A percentile compares a stretch with the other conserved stretches of the same genome.
These are phyloP conservation scores for Aegilops umbellulata DNA, from an alignment of 176 grass and related monocot genomes.

Conservation along the genomic window DNA sequence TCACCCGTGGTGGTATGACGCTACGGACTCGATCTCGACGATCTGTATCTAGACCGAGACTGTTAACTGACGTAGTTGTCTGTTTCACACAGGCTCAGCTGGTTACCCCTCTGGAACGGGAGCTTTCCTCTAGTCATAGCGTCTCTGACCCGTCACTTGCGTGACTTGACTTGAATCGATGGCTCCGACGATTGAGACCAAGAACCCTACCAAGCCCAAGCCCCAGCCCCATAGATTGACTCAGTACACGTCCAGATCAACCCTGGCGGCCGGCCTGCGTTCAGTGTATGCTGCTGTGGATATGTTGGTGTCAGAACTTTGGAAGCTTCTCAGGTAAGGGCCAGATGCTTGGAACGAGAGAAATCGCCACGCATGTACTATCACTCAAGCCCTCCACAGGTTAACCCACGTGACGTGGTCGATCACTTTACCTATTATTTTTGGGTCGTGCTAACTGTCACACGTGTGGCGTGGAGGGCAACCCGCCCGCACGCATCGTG, in stretches of 20 bases:
- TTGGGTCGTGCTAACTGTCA: too few species aligned
- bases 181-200: neutral
- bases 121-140: neutral
- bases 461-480: too few species aligned
- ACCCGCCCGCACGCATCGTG: too few species aligned
- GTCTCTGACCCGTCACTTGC: neutral
- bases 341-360: neutral
- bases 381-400: neutral
- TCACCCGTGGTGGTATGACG: too few species aligned
- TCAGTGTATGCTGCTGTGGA: neutral
- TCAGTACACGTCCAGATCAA: neutral
- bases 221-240: too few species aligned
- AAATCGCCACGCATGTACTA: neutral
- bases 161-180: neutral
- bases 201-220: neutral
- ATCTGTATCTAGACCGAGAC: neutral
- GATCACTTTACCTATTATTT: neutral
- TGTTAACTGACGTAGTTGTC: neutral
- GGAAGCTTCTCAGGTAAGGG: neutral
- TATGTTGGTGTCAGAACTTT: neutral
- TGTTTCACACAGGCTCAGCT: constrained; percentile 16
- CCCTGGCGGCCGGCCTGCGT: constrained; percentile 18
- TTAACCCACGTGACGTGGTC: neutral
- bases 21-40: neutral
- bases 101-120: neutral